These are phyloP conservation scores for Botrytis tulipae DNA, from an alignment of 2,329 filamentous ascomycete genomes.

Conservation along the genomic window DNA sequence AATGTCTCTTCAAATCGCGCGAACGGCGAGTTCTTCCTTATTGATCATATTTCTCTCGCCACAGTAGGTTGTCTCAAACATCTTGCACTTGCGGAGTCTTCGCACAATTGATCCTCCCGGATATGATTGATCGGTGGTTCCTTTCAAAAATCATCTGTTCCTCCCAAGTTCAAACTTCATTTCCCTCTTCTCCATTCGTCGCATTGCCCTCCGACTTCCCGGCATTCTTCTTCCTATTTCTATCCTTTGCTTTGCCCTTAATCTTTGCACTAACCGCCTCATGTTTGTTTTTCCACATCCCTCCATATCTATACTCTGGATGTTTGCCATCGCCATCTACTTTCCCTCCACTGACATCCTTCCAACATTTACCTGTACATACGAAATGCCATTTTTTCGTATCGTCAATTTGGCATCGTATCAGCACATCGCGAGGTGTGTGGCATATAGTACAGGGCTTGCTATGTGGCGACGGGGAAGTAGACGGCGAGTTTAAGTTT, in stretches of 20 bases:
- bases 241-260: slow-evolving; percentile 25
- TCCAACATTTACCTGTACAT: slow-evolving; percentile 21
- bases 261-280: slow-evolving; percentile 28
- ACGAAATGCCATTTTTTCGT: slow-evolving; percentile 26
- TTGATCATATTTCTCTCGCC: not conserved
- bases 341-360: slow-evolving; percentile 10
- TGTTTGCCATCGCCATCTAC: slow-evolving; percentile 21
- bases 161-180: not conserved
- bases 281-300: slow-evolving; percentile 30
- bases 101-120: too few species aligned
- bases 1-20: not conserved
- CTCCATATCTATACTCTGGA: slow-evolving; percentile 25
- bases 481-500: not conserved
- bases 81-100: not conserved
- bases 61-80: too few species aligned
- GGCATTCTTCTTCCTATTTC: slow-evolving; percentile 13
- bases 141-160: not conserved
- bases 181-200: not conserved
- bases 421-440: slow-evolving; percentile 21
- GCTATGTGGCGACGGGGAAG: slow-evolving; percentile 19
- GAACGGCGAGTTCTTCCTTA: not conserved
- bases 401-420: slow-evolving; percentile 26
- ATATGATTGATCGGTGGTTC: not conserved
- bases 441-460: slow-evolving; percentile 25
- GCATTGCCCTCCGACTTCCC: not conserved